phyloP scores from a whole-genome alignment of 1,284 basidiomycete species.

The Sporisorium graminicola region DNA sequence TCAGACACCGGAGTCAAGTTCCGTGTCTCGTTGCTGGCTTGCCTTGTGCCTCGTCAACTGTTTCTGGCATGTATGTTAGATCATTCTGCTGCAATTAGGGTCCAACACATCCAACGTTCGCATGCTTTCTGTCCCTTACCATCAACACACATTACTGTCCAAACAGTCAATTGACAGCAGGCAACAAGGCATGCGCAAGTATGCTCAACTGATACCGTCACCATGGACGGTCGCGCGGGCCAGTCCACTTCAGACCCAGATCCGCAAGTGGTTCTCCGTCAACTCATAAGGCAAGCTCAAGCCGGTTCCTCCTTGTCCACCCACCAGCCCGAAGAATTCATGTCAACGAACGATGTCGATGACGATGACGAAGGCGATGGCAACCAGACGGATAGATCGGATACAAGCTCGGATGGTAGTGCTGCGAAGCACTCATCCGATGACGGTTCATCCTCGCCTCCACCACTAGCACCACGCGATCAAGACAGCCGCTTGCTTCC shows the following conservation, averaged over 20 bases:
- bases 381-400: neutral
- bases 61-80: neutral
- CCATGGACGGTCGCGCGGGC: constrained; percentile 32
- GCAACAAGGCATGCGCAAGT: constrained; percentile 17
- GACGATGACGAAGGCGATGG: neutral
- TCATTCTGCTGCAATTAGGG: constrained; percentile 9
- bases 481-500: neutral
- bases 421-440: neutral
- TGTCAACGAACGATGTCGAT: neutral
- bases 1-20: too few relatives aligned
- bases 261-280: constrained; percentile 24
- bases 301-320: constrained; percentile 3
- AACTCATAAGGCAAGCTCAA: constrained; percentile 39
- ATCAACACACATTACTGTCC: neutral
- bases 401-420: neutral
- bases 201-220: constrained; percentile 7
- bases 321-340: neutral
- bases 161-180: neutral
- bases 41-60: too few relatives aligned
- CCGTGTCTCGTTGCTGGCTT: too few relatives aligned
- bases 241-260: constrained; percentile 9
- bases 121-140: neutral
- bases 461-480: neutral
- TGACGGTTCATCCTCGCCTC: neutral
- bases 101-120: constrained; percentile 3